These are phyloP conservation scores for Akanthomyces lecanii DNA, from an alignment of 2,329 filamentous ascomycete species.

Conservation along the genomic window DNA sequence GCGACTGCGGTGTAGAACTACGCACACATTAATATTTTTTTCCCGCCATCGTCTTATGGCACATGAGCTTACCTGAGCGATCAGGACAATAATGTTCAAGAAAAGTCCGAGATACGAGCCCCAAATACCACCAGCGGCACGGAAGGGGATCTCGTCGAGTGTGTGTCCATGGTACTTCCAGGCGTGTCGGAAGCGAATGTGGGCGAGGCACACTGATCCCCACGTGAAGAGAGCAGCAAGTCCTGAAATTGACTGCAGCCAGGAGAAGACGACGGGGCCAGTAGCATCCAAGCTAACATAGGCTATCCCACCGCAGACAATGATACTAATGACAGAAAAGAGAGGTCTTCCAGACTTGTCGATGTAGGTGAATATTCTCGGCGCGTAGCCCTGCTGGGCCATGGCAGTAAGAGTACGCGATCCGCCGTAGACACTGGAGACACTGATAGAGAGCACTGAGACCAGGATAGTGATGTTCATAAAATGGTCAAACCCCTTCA, in stretches of 20 bases:
- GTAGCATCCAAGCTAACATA: conserved; percentile 43
- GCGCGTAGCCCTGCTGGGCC: conserved; percentile 56
- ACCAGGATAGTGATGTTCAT: conserved; percentile 58
- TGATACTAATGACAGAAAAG: conserved; percentile 42
- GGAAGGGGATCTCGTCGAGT: conserved; percentile 64
- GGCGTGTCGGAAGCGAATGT: conserved; percentile 64
- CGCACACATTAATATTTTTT: neutral
- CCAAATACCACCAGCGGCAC: conserved; percentile 53
- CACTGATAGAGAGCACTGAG: conserved; percentile 55
- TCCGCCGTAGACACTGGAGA: conserved; percentile 56
- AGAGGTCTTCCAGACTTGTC: conserved; percentile 55
- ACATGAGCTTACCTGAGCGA: conserved; percentile 45
- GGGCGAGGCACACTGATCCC: conserved; percentile 64
- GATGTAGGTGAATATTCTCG: conserved; percentile 52
- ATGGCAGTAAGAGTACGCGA: conserved; percentile 57
- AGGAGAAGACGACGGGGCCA: conserved; percentile 54
- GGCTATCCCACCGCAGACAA: conserved; percentile 48
- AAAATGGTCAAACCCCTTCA: conserved; percentile 49
- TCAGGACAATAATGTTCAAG: conserved; percentile 52
- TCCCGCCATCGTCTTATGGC: neutral
- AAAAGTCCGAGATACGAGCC: conserved; percentile 61
- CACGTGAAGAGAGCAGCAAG: conserved; percentile 64
- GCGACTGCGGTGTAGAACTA: conserved; percentile 49
- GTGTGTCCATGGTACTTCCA: conserved; percentile 59
- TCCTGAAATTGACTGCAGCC: conserved; percentile 63